Evolutionary conservation across 2,329 filamentous ascomycete genomes (phyloP).

Genomic region (Fulvia fulva): DNA sequence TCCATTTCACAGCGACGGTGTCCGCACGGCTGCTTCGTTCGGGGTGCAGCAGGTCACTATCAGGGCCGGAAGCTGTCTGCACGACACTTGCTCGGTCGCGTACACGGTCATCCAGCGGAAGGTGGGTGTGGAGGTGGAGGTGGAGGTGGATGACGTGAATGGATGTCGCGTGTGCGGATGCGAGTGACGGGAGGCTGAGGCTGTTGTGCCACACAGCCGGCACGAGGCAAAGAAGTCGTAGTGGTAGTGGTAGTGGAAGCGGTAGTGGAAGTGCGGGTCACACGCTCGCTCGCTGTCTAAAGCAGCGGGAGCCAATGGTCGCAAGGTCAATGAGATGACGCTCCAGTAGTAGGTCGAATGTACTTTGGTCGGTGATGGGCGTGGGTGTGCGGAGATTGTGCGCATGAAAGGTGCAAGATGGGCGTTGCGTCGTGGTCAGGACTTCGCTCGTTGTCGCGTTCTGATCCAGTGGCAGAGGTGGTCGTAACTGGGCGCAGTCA

Average conservation of each 20-base stretch:
- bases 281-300: neutral
- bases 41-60: neutral
- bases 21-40: neutral
- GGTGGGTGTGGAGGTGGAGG: neutral
- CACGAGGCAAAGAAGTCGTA: neutral
- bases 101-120: constrained; percentile 6
- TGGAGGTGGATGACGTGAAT: no score
- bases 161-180: neutral
- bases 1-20: constrained; percentile 3
- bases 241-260: neutral
- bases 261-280: neutral
- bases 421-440: neutral
- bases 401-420: neutral
- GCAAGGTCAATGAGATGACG: neutral
- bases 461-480: neutral
- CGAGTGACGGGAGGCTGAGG: neutral
- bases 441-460: neutral
- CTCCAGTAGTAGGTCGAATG: neutral
- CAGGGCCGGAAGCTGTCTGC: constrained; percentile 1
- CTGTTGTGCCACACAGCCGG: neutral
- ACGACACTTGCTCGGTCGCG: no score
- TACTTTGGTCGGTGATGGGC: neutral
- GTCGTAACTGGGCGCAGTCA: neutral
- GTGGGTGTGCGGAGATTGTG: neutral
- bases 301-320: neutral